Percentiles rank a stretch among this genome's conserved stretches.
phyloP scores from a whole-genome alignment of 345 rosid species.

The Rhizophora apiculata region DNA sequence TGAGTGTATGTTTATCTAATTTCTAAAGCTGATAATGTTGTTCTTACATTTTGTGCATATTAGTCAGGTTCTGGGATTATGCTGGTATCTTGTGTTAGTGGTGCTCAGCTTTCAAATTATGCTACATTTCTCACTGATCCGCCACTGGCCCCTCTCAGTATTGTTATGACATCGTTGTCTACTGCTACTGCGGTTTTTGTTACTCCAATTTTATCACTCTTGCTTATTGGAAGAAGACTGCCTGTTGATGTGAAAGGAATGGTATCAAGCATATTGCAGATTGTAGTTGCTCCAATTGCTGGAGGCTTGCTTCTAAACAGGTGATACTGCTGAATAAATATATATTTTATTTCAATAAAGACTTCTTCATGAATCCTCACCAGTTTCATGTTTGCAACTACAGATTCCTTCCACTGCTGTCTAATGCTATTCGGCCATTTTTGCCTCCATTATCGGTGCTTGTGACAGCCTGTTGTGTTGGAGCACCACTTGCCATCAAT shows the following conservation, averaged over 20 bases:
- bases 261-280: constrained; percentile 85
- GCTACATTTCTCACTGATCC: constrained; percentile 89
- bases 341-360: neutral
- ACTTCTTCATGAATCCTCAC: constrained; percentile 5
- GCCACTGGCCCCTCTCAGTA: constrained; percentile 76
- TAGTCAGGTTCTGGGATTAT: constrained; percentile 81
- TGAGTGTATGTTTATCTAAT: constrained; percentile 26
- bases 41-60: constrained; percentile 16
- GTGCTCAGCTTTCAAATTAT: constrained; percentile 93
- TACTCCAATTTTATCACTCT: constrained; percentile 73
- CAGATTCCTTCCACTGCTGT: constrained; percentile 74
- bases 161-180: constrained; percentile 91
- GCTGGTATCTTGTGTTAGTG: constrained; percentile 95
- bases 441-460: constrained; percentile 73
- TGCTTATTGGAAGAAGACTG: constrained; percentile 82
- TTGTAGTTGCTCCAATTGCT: constrained; percentile 77
- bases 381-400: constrained; percentile 3
- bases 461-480: constrained; percentile 82
- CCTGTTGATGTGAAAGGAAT: constrained; percentile 94
- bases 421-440: constrained; percentile 60
- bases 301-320: constrained; percentile 80
- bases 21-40: neutral
- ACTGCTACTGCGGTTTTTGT: constrained; percentile 82
- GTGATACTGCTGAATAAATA: constrained; percentile 24
- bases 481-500: constrained; percentile 89